Evolutionary conservation across 331 rosid genomes (phyloP).

Genomic region (Pyrus hybrid): DNA sequence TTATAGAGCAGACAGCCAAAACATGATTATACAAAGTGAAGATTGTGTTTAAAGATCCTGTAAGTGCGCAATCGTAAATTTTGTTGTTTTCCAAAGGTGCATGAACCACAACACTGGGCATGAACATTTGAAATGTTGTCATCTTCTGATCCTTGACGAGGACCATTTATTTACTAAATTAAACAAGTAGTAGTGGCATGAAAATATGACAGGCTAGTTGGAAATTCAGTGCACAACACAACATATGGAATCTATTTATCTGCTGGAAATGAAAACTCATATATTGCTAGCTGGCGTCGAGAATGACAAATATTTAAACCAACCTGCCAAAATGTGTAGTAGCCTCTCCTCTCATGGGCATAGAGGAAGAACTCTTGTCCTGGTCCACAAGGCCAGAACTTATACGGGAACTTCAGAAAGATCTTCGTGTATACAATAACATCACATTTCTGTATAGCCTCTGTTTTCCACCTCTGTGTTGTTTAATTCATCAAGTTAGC

Average conservation of each 20-base stretch:
- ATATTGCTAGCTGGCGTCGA: slow-evolving; percentile 10
- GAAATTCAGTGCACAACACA: background rate
- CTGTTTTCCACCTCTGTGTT: slow-evolving; percentile 85
- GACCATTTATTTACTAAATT: background rate
- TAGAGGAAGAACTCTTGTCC: slow-evolving; percentile 91
- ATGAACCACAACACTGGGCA: background rate
- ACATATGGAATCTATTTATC: background rate
- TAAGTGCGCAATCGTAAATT: background rate
- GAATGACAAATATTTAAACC: slow-evolving; percentile 5
- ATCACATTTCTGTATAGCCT: slow-evolving; percentile 79
- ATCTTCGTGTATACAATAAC: slow-evolving; percentile 89
- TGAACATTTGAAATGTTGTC: background rate
- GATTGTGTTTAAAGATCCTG: background rate
- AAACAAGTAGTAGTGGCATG: background rate
- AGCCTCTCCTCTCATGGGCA: slow-evolving; percentile 92
- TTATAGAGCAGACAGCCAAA: background rate
- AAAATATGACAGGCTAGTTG: background rate
- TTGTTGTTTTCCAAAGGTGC: background rate
- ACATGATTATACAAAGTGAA: background rate
- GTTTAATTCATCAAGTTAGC: slow-evolving; percentile 19
- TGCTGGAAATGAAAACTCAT: background rate
- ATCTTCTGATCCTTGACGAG: background rate
- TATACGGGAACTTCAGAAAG: slow-evolving; percentile 80
- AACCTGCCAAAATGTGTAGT: slow-evolving; percentile 99
- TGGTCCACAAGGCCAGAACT: slow-evolving; percentile 90